phyloP scores from a whole-genome alignment of 169 alveolate genomes.

The Theileria orientalis region DNA sequence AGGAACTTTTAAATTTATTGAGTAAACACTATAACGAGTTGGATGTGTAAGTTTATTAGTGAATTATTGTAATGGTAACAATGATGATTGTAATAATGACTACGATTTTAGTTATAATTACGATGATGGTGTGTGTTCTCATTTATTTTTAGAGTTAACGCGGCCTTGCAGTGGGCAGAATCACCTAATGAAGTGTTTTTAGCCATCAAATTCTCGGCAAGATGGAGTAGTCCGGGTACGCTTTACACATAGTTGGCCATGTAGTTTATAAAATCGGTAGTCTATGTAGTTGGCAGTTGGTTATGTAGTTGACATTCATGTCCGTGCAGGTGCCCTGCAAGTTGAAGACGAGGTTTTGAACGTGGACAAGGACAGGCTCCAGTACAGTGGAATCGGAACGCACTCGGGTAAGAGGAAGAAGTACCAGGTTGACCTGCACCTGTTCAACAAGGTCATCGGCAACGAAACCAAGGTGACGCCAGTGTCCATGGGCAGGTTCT shows the following conservation, averaged over 20 bases:
- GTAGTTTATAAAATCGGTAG: not conserved
- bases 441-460: conserved; percentile 73
- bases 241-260: too few relatives aligned
- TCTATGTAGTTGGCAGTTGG: too few relatives aligned
- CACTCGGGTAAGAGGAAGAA: conserved; percentile 82
- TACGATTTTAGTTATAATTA: not conserved
- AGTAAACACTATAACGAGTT: conserved; percentile 50
- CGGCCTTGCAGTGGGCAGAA: conserved; percentile 97
- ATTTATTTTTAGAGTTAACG: conserved; percentile 74
- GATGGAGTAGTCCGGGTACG: conserved; percentile 93
- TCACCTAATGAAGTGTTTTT: conserved; percentile 84
- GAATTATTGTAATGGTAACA: too few relatives aligned
- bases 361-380: conserved; percentile 63
- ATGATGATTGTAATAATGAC: too few relatives aligned
- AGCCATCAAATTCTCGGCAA: conserved; percentile 89
- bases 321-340: conserved; percentile 79
- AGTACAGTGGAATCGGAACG: conserved; percentile 81
- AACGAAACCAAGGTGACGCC: conserved; percentile 80
- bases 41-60: conserved; percentile 24
- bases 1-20: conserved; percentile 51
- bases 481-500: conserved; percentile 85
- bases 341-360: conserved; percentile 75
- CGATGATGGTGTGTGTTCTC: not conserved
- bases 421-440: conserved; percentile 74
- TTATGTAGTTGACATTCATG: too few relatives aligned